phyloP scores from a whole-genome alignment of 768 basidiomycete species.

The Rhodotorula diobovata region DNA sequence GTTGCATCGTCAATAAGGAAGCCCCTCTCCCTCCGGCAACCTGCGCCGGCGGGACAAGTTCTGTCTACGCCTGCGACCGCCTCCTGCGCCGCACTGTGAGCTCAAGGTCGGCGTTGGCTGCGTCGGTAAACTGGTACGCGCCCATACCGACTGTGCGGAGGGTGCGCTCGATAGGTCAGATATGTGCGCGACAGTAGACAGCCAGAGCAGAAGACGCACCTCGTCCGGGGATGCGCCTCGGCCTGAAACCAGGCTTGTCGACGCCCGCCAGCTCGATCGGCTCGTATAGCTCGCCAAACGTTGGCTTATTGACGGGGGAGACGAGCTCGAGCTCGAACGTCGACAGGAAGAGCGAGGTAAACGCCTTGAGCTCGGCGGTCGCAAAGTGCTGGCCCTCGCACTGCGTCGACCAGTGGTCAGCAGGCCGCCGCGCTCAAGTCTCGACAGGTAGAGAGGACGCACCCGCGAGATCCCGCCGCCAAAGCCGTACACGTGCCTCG shows the following conservation, averaged over 20 bases:
- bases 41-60: too few species aligned
- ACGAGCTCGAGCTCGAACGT: constrained; percentile 17
- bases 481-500: constrained; percentile 27
- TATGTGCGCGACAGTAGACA: background rate
- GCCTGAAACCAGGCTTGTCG: background rate
- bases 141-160: constrained; percentile 23
- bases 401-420: too few species aligned
- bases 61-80: background rate
- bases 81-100: background rate
- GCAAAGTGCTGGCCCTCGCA: constrained; percentile 38
- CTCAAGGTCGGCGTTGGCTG: background rate
- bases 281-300: background rate
- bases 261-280: background rate
- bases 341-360: constrained; percentile 20
- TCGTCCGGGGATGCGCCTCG: constrained; percentile 1
- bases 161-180: background rate
- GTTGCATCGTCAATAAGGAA: too few species aligned
- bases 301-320: background rate
- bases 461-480: constrained; percentile 38
- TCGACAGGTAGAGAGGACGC: background rate
- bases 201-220: background rate
- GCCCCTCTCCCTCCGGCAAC: too few species aligned
- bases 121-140: constrained; percentile 4
- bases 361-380: constrained; percentile 27
- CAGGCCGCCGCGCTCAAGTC: too few species aligned